Conservation (phyloP, 1,139 yeast species). For the Candida sp. region DNA sequence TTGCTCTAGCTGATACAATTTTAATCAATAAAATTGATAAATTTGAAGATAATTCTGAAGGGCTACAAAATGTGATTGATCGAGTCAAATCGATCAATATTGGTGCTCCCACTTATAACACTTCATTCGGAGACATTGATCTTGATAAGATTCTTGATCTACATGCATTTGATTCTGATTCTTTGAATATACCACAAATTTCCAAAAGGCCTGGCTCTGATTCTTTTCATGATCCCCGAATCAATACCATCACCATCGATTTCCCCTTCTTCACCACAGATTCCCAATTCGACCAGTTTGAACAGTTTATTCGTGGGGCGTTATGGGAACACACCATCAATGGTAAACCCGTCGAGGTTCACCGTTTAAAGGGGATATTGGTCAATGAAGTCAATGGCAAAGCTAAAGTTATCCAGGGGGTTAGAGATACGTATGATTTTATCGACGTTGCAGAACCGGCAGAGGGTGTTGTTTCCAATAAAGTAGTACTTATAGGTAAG, state of each 20-base stretch:
- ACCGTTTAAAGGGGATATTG: slow-evolving; percentile 77
- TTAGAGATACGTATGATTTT: slow-evolving; percentile 85
- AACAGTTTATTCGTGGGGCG: slow-evolving; percentile 57
- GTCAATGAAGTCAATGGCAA: slow-evolving; percentile 24
- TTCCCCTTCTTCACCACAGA: slow-evolving; percentile 41
- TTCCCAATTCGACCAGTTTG: slow-evolving; percentile 42
- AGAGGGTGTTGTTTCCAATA: slow-evolving; percentile 38
- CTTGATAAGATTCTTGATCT: slow-evolving; percentile 62
- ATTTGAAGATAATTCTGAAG: slow-evolving; percentile 16
- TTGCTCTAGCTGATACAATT: slow-evolving; percentile 85
- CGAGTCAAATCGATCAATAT: slow-evolving; percentile 61
- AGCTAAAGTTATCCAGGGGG: slow-evolving; percentile 86
- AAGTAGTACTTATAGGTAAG: slow-evolving; percentile 84
- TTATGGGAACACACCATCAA: slow-evolving; percentile 61
- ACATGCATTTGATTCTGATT: slow-evolving; percentile 65
- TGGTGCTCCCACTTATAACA: slow-evolving; percentile 62
- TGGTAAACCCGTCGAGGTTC: slow-evolving; percentile 58
- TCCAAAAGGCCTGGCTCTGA: slow-evolving; percentile 13
- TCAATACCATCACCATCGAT: slow-evolving; percentile 57
- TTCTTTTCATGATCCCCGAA: slow-evolving; percentile 46
- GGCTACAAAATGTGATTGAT: slow-evolving; percentile 18
- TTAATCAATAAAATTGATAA: slow-evolving; percentile 75
- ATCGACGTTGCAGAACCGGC: slow-evolving; percentile 47
- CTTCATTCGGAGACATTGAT: slow-evolving; percentile 71
- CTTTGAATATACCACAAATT: slow-evolving; percentile 23